These are phyloP conservation scores for Aspergillus felis DNA, from an alignment of 2,329 filamentous ascomycete genomes.

Conservation along the genomic window DNA sequence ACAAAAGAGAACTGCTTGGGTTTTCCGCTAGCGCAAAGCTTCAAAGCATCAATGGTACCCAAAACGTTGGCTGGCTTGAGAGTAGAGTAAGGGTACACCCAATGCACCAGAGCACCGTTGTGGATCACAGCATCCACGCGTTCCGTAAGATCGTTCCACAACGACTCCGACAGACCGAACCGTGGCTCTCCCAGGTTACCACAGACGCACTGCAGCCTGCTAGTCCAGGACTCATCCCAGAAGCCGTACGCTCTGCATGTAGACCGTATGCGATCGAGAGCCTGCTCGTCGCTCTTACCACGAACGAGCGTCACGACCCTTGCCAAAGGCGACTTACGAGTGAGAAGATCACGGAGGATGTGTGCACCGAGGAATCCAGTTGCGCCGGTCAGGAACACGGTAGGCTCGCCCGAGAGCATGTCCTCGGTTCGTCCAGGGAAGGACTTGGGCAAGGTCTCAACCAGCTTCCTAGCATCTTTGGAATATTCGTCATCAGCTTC, in stretches of 20 bases:
- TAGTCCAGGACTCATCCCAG: constrained; percentile 64
- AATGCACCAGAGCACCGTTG: constrained; percentile 76
- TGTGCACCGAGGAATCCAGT: constrained; percentile 88
- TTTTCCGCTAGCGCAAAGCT: constrained; percentile 71
- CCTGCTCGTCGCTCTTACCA: constrained; percentile 58
- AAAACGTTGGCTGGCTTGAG: constrained; percentile 73
- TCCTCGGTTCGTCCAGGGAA: constrained; percentile 34
- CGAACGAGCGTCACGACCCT: constrained; percentile 74
- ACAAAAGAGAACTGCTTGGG: constrained; percentile 79
- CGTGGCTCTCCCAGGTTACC: constrained; percentile 71
- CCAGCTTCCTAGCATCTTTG: constrained; percentile 47
- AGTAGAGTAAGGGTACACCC: constrained; percentile 72
- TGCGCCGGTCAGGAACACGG: constrained; percentile 79
- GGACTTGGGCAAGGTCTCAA: constrained; percentile 46
- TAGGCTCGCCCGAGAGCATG: constrained; percentile 42
- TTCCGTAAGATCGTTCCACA: constrained; percentile 63
- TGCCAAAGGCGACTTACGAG: constrained; percentile 51
- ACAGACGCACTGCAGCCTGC: constrained; percentile 62
- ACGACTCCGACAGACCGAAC: constrained; percentile 65
- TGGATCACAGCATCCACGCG: constrained; percentile 72
- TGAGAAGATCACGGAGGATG: constrained; percentile 70
- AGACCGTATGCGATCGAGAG: constrained; percentile 60
- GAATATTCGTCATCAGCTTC: constrained; percentile 48
- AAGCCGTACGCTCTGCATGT: constrained; percentile 74
- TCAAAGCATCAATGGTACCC: constrained; percentile 72